These are phyloP conservation scores for Chaetomium globosum DNA, from an alignment of 2,329 filamentous ascomycete species.

Conservation along the genomic window DNA sequence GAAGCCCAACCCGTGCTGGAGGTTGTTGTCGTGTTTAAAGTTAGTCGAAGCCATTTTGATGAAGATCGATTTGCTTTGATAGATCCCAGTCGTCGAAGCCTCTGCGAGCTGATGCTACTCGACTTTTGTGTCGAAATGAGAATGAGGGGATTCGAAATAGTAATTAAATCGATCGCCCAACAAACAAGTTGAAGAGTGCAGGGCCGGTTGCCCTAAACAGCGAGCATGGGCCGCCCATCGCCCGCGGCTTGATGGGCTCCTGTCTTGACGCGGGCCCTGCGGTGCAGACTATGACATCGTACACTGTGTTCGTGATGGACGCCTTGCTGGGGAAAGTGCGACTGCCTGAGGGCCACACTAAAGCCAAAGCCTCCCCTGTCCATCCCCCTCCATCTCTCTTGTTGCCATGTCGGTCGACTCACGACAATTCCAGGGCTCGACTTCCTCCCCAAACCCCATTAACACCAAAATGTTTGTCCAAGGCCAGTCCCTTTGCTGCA, in stretches of 20 bases:
- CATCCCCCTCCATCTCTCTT: background rate
- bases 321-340: background rate
- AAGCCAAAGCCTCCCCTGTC: background rate
- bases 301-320: background rate
- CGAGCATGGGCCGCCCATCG: background rate
- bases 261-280: background rate
- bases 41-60: slow-evolving; percentile 44
- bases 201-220: background rate
- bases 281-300: background rate
- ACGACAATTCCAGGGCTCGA: background rate
- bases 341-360: background rate
- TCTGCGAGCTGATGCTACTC: background rate
- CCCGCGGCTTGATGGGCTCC: background rate
- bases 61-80: background rate
- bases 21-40: slow-evolving; percentile 46
- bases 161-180: background rate
- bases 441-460: background rate
- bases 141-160: background rate
- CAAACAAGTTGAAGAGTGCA: background rate
- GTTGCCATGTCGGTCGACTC: background rate
- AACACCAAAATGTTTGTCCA: background rate
- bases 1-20: slow-evolving; percentile 36
- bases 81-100: background rate
- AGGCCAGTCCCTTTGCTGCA: background rate
- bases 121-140: background rate